A percentile compares a stretch with the other conserved stretches of the same genome.
These are phyloP conservation scores for Luvunga scandens DNA, from an alignment of 345 rosid genomes.

Conservation along the genomic window DNA sequence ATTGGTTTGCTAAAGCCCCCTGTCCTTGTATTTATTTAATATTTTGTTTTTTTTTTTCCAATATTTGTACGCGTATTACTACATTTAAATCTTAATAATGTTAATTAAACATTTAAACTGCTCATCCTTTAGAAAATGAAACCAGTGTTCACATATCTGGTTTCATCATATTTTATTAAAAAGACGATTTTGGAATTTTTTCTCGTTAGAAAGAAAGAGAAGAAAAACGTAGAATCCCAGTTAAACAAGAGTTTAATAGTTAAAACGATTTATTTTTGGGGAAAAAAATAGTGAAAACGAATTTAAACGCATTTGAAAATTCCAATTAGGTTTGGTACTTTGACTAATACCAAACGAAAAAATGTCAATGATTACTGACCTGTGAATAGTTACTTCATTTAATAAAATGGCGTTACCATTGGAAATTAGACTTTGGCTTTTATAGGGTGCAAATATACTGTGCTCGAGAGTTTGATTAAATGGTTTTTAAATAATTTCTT, in stretches of 20 bases:
- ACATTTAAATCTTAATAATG: not conserved
- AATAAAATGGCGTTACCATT: too few species aligned
- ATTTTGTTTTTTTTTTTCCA: not conserved
- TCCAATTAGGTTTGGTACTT: too few species aligned
- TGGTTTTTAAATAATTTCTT: too few species aligned
- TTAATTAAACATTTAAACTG: not conserved
- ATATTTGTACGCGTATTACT: not conserved
- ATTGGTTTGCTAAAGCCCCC: not conserved
- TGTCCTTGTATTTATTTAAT: not conserved
- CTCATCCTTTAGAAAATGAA: not conserved
- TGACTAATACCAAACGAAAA: too few species aligned
- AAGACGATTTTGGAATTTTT: not conserved
- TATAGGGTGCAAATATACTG: too few species aligned
- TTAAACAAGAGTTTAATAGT: not conserved
- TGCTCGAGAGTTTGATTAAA: too few species aligned
- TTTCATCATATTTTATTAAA: not conserved
- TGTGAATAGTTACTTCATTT: too few species aligned
- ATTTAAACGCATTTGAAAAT: too few species aligned
- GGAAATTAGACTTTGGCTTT: too few species aligned
- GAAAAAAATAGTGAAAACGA: too few species aligned
- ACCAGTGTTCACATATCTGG: not conserved
- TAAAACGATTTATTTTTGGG: too few species aligned
- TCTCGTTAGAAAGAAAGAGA: not conserved
- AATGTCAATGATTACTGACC: too few species aligned
- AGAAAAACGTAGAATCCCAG: not conserved